phyloP scores from a whole-genome alignment of 257 asterid genomes.

The Nyctanthes arbortristis region DNA sequence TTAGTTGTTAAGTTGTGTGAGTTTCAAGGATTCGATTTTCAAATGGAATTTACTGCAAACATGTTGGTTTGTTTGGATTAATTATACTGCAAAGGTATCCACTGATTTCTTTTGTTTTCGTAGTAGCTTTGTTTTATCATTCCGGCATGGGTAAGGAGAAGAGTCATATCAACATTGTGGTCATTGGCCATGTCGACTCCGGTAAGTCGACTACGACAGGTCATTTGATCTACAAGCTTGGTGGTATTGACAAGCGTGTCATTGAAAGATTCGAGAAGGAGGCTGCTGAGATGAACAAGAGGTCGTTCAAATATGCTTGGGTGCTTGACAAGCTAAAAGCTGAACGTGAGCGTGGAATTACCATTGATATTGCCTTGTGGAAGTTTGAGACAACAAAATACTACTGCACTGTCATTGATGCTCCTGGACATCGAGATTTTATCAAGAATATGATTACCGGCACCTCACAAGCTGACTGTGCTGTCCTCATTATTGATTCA shows the following conservation, averaged over 20 bases:
- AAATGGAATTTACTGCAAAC: too few species aligned
- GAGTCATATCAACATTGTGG: constrained; percentile 61
- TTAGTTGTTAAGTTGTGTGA: neutral
- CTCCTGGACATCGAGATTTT: constrained; percentile 44
- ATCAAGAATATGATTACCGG: constrained; percentile 49
- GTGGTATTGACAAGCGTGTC: constrained; percentile 72
- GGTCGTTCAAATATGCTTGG: constrained; percentile 48
- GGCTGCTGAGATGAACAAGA: constrained; percentile 48
- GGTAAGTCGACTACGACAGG: constrained; percentile 78
- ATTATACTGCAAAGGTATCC: too few species aligned
- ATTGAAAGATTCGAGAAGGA: constrained; percentile 63
- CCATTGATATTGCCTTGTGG: constrained; percentile 51
- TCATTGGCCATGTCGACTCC: constrained; percentile 74
- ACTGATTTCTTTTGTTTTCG: neutral
- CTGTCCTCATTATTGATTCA: constrained; percentile 48
- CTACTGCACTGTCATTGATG: constrained; percentile 50
- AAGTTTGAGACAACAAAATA: constrained; percentile 51
- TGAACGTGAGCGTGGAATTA: constrained; percentile 51
- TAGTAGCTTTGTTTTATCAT: neutral
- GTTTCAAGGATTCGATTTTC: too few species aligned
- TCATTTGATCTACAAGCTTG: constrained; percentile 69
- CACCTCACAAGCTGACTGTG: constrained; percentile 48
- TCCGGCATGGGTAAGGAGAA: constrained; percentile 47
- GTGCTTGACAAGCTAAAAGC: constrained; percentile 55
- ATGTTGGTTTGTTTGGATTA: too few species aligned